These are phyloP conservation scores for Ogataea hybrid DNA, from an alignment of 1,139 yeast genomes.

Conservation along the genomic window DNA sequence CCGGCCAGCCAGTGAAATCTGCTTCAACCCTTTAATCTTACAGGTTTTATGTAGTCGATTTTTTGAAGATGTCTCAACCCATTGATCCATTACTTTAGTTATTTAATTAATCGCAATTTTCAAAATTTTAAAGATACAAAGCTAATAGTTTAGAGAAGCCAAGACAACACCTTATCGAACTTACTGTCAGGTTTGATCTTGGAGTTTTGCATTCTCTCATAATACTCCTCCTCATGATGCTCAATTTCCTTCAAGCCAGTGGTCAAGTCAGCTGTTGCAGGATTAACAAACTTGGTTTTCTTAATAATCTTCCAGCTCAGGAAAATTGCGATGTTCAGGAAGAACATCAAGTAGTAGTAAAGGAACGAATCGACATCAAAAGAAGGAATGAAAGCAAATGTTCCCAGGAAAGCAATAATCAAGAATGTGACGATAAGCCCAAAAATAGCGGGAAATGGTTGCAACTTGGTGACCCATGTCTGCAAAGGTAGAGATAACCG, in stretches of 20 bases:
- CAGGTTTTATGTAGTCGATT: constrained; percentile 23
- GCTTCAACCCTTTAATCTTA: constrained; percentile 19
- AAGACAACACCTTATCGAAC: constrained; percentile 3
- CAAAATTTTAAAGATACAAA: background rate
- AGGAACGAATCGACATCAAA: constrained; percentile 43
- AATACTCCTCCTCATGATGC: constrained; percentile 22
- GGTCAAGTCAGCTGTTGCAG: constrained; percentile 46
- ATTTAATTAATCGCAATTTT: background rate
- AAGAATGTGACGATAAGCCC: constrained; percentile 38
- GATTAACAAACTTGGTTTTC: constrained; percentile 41
- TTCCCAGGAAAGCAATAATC: constrained; percentile 42
- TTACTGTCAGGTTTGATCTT: background rate
- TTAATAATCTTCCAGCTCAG: constrained; percentile 38
- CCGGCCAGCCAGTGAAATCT: constrained; percentile 19
- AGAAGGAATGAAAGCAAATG: constrained; percentile 40
- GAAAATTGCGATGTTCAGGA: constrained; percentile 36
- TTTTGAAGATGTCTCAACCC: constrained; percentile 24
- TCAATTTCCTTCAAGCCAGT: constrained; percentile 27
- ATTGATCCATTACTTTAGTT: constrained; percentile 9
- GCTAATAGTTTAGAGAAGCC: constrained; percentile 1
- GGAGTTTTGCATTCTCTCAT: constrained; percentile 5
- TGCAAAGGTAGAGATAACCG: constrained; percentile 39
- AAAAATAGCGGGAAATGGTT: constrained; percentile 42
- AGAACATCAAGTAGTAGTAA: constrained; percentile 43
- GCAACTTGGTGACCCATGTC: constrained; percentile 37